Evolutionary conservation across 2,329 filamentous ascomycete species (phyloP).

Genomic region (Calonectria multiphialidica): DNA sequence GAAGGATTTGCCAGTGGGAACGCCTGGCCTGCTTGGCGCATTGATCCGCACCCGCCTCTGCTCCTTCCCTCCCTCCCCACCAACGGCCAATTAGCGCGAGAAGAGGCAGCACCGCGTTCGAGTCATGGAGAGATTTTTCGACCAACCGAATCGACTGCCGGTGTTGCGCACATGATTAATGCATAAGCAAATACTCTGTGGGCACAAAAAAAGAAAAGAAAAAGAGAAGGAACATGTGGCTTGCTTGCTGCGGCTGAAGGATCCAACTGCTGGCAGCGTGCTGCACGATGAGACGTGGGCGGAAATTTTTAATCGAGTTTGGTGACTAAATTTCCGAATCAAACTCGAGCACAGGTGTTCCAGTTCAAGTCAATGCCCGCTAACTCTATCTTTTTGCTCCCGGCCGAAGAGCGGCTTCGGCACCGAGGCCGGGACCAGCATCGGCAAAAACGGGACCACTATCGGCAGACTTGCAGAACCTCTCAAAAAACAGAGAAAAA

Average conservation of each 20-base stretch:
- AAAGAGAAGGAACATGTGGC: neutral
- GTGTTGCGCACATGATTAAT: neutral
- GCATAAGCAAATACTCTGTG: neutral
- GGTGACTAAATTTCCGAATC: neutral
- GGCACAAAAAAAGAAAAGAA: neutral
- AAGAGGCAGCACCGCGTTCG: neutral
- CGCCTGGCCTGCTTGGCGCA: neutral
- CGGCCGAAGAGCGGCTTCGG: conserved; percentile 38
- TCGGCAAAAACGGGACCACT: neutral
- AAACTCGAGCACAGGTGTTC: too few species aligned
- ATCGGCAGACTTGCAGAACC: neutral
- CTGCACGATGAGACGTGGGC: too few species aligned
- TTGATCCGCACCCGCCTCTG: neutral
- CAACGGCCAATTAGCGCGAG: neutral
- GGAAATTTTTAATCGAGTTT: neutral
- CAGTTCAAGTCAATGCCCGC: too few species aligned
- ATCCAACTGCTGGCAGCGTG: too few species aligned
- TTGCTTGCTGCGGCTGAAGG: too few species aligned
- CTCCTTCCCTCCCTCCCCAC: too few species aligned
- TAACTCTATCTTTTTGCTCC: neutral
- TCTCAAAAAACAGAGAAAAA: neutral
- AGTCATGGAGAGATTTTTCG: conserved; percentile 12
- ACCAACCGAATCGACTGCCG: neutral
- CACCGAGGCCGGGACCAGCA: conserved; percentile 24
- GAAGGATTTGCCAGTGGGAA: neutral